These are phyloP conservation scores for Niebla homalea DNA, from an alignment of 495 filamentous ascomycete genomes.

Conservation along the genomic window DNA sequence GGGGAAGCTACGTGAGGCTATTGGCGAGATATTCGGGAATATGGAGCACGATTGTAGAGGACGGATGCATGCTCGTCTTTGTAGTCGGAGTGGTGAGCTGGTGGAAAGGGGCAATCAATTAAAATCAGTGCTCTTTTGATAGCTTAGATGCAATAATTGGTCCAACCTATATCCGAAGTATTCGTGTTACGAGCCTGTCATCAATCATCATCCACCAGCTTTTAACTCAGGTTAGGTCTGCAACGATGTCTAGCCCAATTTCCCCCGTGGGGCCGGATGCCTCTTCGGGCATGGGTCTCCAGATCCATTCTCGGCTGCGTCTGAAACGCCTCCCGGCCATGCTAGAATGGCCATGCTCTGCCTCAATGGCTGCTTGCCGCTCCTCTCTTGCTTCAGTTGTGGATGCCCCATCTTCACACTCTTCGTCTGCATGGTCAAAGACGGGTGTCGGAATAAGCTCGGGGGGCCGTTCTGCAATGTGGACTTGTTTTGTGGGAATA, in stretches of 20 bases:
- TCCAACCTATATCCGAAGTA: too few species aligned
- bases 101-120: conserved; percentile 13
- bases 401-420: not conserved
- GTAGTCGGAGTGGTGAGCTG: conserved; percentile 56
- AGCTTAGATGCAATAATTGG: too few species aligned
- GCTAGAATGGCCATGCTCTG: conserved; percentile 10
- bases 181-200: too few species aligned
- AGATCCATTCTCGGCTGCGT: conserved; percentile 16
- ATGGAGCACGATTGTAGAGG: conserved; percentile 43
- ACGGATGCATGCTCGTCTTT: conserved; percentile 63
- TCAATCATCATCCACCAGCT: too few species aligned
- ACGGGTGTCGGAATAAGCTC: conserved; percentile 14
- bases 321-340: conserved; percentile 6
- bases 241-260: not conserved
- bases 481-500: conserved; percentile 4
- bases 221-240: too few species aligned
- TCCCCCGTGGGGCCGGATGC: not conserved
- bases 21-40: conserved; percentile 58
- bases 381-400: not conserved
- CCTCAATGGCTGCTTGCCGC: conserved; percentile 7
- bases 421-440: conserved; percentile 6
- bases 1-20: conserved; percentile 42
- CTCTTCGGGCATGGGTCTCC: conserved; percentile 17
- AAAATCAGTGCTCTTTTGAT: not conserved
- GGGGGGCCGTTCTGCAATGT: conserved; percentile 4